Evolutionary conservation across 2,329 filamentous ascomycete genomes (phyloP), one percentile per base, ranked within the genome.

Genomic region (Anthostomella pinea): DNA sequence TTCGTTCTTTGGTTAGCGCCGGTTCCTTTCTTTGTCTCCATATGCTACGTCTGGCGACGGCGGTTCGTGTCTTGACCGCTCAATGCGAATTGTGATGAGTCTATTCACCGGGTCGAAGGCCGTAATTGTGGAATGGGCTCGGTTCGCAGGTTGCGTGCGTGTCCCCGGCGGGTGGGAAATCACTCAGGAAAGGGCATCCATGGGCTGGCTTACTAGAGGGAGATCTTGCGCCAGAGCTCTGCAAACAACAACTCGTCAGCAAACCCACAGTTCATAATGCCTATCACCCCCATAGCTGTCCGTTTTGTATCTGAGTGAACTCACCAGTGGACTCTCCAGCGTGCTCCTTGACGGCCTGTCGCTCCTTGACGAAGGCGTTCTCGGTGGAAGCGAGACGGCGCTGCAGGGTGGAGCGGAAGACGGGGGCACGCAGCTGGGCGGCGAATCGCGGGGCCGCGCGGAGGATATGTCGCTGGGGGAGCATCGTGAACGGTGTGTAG

Each of bases 221-320:
- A 93, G 58, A 97, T 83, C 77, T 94, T 97, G 69, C 80, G 83
- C 93, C 93, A 98, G 59, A 95, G 81, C 59, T 88, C 91, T 95
- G 62, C 41, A 36, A 48, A 60, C 70, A 52, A 72, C 64, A 25
- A 19, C 19, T 9, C 18, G 15, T 17, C 33, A 52, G 54, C 10
- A 30, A 13, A 27, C 15, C 11, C 4, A 26, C 38, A 39, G 33
- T 37, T 30, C 9, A 20, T n/a, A n/a, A n/a, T n/a, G n/a, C n/a
- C 22, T 18, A 11, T 23, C 19, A 15, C 3, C 3, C 13, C 7
- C 3, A 14, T 8, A 14, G 14, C 25, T n/a, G 20, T n/a, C n/a
- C n/a, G n/a, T n/a, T n/a, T n/a, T n/a, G n/a, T n/a, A n/a, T n/a
- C n/a, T n/a, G n/a, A n/a, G n/a, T n/a, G n/a, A 38, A 77, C 85